phyloP scores from a whole-genome alignment of 208 protist species.

The Crithidia acanthocephali region DNA sequence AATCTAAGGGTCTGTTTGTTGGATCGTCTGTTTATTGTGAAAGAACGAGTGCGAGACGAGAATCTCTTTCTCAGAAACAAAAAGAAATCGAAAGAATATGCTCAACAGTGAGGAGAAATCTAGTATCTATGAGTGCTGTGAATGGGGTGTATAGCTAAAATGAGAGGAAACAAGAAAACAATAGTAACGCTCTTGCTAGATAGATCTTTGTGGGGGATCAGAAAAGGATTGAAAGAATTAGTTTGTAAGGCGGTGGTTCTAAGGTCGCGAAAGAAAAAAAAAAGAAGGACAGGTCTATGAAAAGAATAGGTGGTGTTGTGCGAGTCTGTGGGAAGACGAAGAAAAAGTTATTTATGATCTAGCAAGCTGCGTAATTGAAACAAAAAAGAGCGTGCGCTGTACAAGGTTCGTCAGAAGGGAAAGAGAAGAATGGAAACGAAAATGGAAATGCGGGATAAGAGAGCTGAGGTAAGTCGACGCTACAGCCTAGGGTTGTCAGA shows the following conservation, averaged over 20 bases:
- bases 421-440: too few species aligned
- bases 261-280: conserved; percentile 4
- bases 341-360: not conserved
- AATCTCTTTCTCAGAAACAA: too few species aligned
- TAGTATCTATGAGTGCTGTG: conserved; percentile 4
- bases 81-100: conserved; percentile 1
- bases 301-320: not conserved
- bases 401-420: too few species aligned
- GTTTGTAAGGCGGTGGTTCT: not conserved
- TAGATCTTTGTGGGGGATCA: not conserved
- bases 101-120: not conserved
- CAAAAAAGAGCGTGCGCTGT: not conserved
- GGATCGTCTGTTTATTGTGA: too few species aligned
- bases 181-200: not conserved
- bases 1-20: too few species aligned
- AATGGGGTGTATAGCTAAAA: not conserved
- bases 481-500: too few species aligned
- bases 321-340: too few species aligned
- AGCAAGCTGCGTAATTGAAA: too few species aligned
- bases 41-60: too few species aligned
- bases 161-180: not conserved
- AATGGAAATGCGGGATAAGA: too few species aligned
- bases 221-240: not conserved
- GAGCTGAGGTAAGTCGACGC: too few species aligned
- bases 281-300: conserved; percentile 1